phyloP scores from a whole-genome alignment of 2,329 filamentous ascomycete genomes.

The Cylindrodendrum hubeiense region DNA sequence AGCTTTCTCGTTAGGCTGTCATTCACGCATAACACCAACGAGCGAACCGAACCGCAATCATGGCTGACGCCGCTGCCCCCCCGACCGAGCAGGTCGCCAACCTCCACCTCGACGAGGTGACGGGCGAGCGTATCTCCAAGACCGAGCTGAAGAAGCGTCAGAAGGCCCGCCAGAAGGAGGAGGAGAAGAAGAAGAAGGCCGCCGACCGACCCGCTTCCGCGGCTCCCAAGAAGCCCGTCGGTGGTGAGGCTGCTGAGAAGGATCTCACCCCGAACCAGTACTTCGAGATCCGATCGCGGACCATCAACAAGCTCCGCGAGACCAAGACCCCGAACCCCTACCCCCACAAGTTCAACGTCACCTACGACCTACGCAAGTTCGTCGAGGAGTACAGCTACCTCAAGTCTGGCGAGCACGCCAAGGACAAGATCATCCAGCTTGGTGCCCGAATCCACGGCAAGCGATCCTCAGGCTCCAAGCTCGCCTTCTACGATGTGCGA shows the following conservation, averaged over 20 bases:
- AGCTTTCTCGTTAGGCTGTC: constrained; percentile 27
- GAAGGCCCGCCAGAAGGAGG: constrained; percentile 89
- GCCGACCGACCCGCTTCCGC: constrained; percentile 80
- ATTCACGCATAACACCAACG: constrained; percentile 3
- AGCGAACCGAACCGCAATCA: constrained; percentile 40
- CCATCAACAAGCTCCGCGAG: constrained; percentile 65
- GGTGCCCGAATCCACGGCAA: constrained; percentile 92
- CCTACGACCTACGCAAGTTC: constrained; percentile 86
- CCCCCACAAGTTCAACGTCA: constrained; percentile 91
- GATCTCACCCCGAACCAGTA: constrained; percentile 76
- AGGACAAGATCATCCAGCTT: constrained; percentile 80
- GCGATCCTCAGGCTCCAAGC: constrained; percentile 83
- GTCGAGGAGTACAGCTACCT: constrained; percentile 81
- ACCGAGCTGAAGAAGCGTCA: constrained; percentile 93
- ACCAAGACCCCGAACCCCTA: constrained; percentile 66
- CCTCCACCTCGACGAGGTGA: constrained; percentile 90
- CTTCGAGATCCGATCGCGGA: constrained; percentile 93
- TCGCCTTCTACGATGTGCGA: constrained; percentile 85
- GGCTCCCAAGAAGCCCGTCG: constrained; percentile 57
- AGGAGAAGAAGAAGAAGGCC: constrained; percentile 89
- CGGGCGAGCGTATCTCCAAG: constrained; percentile 89
- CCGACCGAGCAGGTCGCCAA: constrained; percentile 71
- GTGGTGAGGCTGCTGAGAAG: constrained; percentile 73
- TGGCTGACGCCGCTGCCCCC: constrained; percentile 50
- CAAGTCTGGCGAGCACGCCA: constrained; percentile 87